A percentile compares a stretch with the other conserved stretches of the same genome.
Conservation (phyloP, 176 grass and related monocot genomes). For the Carex parvula region DNA sequence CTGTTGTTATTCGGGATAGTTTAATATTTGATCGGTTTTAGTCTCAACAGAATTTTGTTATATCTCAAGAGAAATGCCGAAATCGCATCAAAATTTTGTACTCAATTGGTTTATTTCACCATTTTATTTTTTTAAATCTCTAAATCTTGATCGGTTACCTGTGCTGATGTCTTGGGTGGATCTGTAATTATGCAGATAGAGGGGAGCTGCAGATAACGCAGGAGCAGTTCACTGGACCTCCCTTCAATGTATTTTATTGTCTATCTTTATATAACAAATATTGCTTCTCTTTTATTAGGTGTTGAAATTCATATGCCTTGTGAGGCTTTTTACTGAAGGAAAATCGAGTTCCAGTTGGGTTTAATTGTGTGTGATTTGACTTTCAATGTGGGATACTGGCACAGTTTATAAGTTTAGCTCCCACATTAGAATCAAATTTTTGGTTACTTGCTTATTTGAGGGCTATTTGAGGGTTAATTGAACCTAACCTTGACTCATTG, state of each 20-base stretch:
- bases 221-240: slow-evolving; percentile 71
- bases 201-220: slow-evolving; percentile 85
- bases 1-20: not conserved
- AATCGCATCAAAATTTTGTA: not conserved
- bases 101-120: not conserved
- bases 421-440: not conserved
- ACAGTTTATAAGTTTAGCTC: not conserved
- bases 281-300: not conserved
- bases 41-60: not conserved
- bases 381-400: not conserved
- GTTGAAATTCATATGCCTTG: not conserved
- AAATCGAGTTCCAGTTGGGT: not conserved
- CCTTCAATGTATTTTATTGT: slow-evolving; percentile 41
- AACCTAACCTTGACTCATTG: not conserved
- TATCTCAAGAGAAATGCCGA: not conserved
- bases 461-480: not conserved
- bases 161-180: not conserved
- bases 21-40: not conserved
- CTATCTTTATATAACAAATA: not conserved
- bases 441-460: not conserved
- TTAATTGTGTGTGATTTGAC: not conserved
- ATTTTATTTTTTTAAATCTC: not conserved
- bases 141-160: slow-evolving; percentile 19
- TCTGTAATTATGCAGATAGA: slow-evolving; percentile 48
- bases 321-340: not conserved